Evolutionary conservation across 2,329 filamentous ascomycete species (phyloP), one percentile per base, ranked within the genome.

Genomic region (Fusarium nisikadoi): DNA sequence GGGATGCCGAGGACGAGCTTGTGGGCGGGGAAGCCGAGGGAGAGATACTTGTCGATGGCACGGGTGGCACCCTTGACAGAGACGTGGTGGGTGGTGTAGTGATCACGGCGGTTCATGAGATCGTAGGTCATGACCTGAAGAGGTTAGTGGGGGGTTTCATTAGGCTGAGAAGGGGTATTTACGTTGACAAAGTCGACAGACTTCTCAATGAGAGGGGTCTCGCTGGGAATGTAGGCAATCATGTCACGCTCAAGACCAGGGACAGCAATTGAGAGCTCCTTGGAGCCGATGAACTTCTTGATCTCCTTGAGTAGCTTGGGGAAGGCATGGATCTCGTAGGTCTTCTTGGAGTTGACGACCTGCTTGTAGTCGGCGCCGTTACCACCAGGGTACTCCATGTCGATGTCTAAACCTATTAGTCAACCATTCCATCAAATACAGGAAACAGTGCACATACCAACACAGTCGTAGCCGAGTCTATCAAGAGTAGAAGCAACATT

Each of bases 61-160:
- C 86, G 82, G 3, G 88, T 76, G 13, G 90, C 89, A 17, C 83
- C 84, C 54, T 83, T 75, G 29, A 92, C 81, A 10, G 89, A 89
- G 14, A 86, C 88, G 74, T 93, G 91, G 77, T 93, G 92, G 33
- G 84, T 86, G 5, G 91, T 93, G 25, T 84, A 79, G 54, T 83
- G 88, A 78, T 93, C 89, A n/a, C 92, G 88, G 16, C 92, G 89
- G 81, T 93, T 93, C 87, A 92, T 91, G 52, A 94, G 78, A 76
- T 94, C 92, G 78, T 93, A 93, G 13, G 87, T 86, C 91, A 93
- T 93, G 70, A 93, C 81, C 80, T 82, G 0, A 0, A 10, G 0
- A 6, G 29, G 50, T 74, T 17, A 76, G 52, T 10, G 17, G 3
- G 9, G 0, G 7, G 10, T 12, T 5, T 3, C 2, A 0, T 0